Base-by-base conservation (phyloP, 139 green algal genomes). In the Tetraselmis chui region DNA sequence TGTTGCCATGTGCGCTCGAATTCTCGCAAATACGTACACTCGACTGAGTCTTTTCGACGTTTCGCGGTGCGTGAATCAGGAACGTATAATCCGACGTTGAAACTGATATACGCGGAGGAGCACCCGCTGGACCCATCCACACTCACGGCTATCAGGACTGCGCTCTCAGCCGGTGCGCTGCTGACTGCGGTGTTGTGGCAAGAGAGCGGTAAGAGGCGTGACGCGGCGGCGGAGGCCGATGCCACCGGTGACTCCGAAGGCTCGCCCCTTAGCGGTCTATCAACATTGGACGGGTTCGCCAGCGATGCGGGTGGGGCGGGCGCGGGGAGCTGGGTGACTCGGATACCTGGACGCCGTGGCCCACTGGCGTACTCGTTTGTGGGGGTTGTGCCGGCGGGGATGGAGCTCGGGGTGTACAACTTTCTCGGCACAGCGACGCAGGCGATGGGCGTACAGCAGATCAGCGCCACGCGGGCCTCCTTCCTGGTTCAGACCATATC, bases 401-500 rank as follows among this genome's bases (percentile, higher is more conserved):
- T 67, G 45, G 45, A 67, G 45, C 45, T 67, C 11, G 45, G 45
- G 45, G 11, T 67, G 45, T 67, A 67, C 45, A 67, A 67, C 45
- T 67, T 67, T 18, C 45, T 67, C 11, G 45, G 45, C 45, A 67
- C 45, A 5, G 45, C 45, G 45, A 67, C 45, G 76, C 82, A 87
- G 80, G 86, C 86, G 23, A 76, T 86, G 24, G 88, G 85, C 0
- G 77, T 89, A 11, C 80, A 90, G 67, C 74, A 81, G 32, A 88
- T 84, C 1, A 86, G 75, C 25, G 88, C 88, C 29, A 92, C 87
- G 0, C 82, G 86, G 1, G 90, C 87, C 0, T 86, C 86, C 2
- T 93, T 93, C 59, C 79, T 93, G 32, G 85, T 88, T 1, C 86
- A 91, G 83, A 82, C 87, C 5, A 91, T 87, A 0, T 86, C 84